A percentile compares a stretch with the other conserved stretches of the same genome.
Conservation (phyloP, 176 grass and related monocot genomes). For the Aechmea fasciata region DNA sequence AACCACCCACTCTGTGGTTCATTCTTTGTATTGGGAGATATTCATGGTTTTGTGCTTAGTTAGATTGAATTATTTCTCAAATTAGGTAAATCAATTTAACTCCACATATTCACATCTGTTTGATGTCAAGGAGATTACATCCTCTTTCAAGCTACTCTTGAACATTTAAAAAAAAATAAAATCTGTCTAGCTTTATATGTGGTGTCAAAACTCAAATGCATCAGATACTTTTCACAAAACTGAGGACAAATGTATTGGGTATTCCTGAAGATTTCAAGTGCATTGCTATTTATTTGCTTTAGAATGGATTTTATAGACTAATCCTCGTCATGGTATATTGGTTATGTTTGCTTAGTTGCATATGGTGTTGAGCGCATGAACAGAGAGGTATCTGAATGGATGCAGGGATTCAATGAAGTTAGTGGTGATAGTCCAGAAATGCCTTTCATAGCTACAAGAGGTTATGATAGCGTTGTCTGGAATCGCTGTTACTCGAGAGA, state of each 20-base stretch:
- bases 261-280: neutral
- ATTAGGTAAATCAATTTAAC: too few species aligned
- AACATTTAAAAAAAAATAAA: too few species aligned
- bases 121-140: too few species aligned
- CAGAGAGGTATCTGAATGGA: slow-evolving; percentile 74
- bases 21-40: neutral
- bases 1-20: too few species aligned
- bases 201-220: neutral
- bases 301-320: neutral
- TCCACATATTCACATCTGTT: too few species aligned
- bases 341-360: slow-evolving; percentile 36
- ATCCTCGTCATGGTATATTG: neutral
- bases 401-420: slow-evolving; percentile 45
- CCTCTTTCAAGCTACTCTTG: too few species aligned
- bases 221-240: neutral
- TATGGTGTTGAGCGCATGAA: slow-evolving; percentile 88
- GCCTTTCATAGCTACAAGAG: slow-evolving; percentile 84
- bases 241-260: neutral
- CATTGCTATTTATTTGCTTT: slow-evolving; percentile 4
- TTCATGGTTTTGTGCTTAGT: neutral
- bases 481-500: slow-evolving; percentile 74
- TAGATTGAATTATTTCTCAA: too few species aligned
- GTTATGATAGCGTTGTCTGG: slow-evolving; percentile 92
- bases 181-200: too few species aligned
- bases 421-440: slow-evolving; percentile 25